Evolutionary conservation across 139 green algal genomes (phyloP).

Genomic region (Auxenochlorella protothecoides): DNA sequence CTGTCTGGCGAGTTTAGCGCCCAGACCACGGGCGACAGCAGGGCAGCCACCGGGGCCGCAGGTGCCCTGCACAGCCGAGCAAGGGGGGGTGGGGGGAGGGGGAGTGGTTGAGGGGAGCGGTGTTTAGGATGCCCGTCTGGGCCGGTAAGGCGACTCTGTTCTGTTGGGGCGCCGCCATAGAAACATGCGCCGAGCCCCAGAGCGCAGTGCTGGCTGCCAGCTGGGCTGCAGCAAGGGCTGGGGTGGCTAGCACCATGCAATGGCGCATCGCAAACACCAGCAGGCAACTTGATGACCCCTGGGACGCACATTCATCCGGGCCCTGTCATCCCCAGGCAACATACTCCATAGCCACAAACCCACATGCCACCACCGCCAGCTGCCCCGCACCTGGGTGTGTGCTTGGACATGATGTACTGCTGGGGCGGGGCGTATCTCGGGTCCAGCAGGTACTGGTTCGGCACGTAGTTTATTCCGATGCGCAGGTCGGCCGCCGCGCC

Average conservation of each 20-base stretch:
- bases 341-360: not conserved
- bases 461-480: slow-evolving; percentile 87
- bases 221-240: not conserved
- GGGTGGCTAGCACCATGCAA: not conserved
- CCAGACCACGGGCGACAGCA: slow-evolving; percentile 84
- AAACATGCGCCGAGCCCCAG: too few relatives aligned
- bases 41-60: slow-evolving; percentile 59
- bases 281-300: not conserved
- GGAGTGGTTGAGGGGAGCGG: not conserved
- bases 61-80: slow-evolving; percentile 26
- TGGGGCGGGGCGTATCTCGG: slow-evolving; percentile 80
- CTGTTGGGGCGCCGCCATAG: too few relatives aligned
- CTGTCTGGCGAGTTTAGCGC: slow-evolving; percentile 70
- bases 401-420: slow-evolving; percentile 84
- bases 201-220: too few relatives aligned
- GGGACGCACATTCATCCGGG: too few relatives aligned
- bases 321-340: not conserved
- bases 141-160: too few relatives aligned
- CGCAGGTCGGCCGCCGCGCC: slow-evolving; percentile 81
- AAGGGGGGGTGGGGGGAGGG: not conserved
- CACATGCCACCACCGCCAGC: not conserved
- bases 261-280: not conserved
- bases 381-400: slow-evolving; percentile 20
- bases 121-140: too few relatives aligned
- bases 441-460: slow-evolving; percentile 87